Evolutionary conservation across 176 grass and related monocot genomes (phyloP), one percentile per base, ranked within the genome.

Genomic region (Saccharum spontaneum): DNA sequence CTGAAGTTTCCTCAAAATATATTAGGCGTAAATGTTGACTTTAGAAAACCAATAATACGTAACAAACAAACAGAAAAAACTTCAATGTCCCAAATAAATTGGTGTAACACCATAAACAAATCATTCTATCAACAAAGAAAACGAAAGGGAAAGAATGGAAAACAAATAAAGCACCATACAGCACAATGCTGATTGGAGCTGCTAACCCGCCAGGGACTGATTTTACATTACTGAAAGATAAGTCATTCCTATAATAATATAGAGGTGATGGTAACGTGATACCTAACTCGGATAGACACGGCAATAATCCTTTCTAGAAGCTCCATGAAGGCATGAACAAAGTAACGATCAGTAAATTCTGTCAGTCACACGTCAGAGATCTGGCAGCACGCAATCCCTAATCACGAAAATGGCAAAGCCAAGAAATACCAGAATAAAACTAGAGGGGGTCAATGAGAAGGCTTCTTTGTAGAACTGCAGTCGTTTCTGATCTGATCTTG

Each of bases 241-340:
- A 80, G 70, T 62, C 61, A 81, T 60, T 85, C 38, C 49, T 57
- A 84, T 73, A 62, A 85, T 79, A 69, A 89, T 79, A 79, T 6
- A 84, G 38, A 75, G 46, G 22, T 62, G 77, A 81, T 60, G 40
- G 41, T 50, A 77, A 89, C 87, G 34, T 24, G 17, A 59, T 71
- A 64, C 62, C 87, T 66, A 76, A 54, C 49, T 76, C 46, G 30
- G 41, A 72, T 63, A 71, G 54, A 40, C 73, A 83, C n/a, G 78
- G 54, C 11, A 62, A 65, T 49, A 41, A 17, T 78, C 4, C 17
- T 16, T 65, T 79, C 87, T 80, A 89, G 83, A 81, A 81, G 62
- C 49, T 62, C n/a, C 14, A 34, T 60, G 28, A 28, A 28, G 28
- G 28, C 28, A 28, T 28, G 38, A 85, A 85, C 22, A 68, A 84